Conservation (phyloP, 495 filamentous ascomycete species). For the Aspergillus nidulans region DNA sequence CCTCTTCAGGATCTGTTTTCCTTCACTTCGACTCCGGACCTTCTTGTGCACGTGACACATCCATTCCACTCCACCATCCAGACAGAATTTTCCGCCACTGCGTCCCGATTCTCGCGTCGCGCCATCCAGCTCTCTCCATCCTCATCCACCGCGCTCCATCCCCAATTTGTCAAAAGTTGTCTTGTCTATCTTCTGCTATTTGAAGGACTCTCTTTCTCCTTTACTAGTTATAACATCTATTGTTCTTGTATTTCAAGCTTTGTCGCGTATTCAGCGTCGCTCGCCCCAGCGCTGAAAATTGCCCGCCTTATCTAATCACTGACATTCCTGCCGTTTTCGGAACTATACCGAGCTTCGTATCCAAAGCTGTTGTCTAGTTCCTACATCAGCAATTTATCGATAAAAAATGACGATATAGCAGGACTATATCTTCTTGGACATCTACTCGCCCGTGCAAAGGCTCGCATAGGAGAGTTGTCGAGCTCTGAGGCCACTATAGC, state of each 20-base stretch:
- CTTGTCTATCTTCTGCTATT: no score
- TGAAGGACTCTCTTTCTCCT: no score
- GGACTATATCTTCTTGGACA: not conserved
- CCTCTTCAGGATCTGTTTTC: no score
- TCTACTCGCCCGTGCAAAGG: not conserved
- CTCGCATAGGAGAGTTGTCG: no score
- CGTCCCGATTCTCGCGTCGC: conserved; percentile 1
- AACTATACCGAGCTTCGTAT: not conserved
- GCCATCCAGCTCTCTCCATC: not conserved
- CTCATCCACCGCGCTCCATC: not conserved
- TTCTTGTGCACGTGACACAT: no score
- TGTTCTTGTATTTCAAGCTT: no score
- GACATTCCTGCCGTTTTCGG: not conserved
- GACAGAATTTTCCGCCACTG: no score
- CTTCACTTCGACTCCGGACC: no score
- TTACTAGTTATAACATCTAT: no score
- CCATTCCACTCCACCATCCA: no score
- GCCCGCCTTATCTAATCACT: not conserved
- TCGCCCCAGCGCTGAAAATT: not conserved
- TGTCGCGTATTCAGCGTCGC: no score
- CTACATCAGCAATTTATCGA: not conserved
- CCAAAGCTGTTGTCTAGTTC: not conserved
- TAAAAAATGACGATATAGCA: not conserved
- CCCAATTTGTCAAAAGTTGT: not conserved
- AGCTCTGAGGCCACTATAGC: not conserved